Evolutionary conservation across 305 asterid species (phyloP).

Genomic region (Lippia alba): DNA sequence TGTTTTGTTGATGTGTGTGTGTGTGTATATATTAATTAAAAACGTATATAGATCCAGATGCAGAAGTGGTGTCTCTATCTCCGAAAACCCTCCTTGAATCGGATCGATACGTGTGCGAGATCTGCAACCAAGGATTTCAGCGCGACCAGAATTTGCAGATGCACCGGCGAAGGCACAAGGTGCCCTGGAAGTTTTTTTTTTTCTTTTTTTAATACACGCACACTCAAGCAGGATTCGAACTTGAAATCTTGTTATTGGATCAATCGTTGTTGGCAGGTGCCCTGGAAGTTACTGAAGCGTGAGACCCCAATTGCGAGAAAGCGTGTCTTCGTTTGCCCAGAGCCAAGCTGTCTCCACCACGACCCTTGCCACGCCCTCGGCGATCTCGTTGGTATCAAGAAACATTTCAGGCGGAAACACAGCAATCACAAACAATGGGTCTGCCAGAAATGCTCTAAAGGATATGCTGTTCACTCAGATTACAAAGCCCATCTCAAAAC

Average conservation of each 20-base stretch:
- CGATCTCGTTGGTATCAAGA: constrained; percentile 78
- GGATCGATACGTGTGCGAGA: constrained; percentile 92
- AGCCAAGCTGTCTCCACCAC: constrained; percentile 75
- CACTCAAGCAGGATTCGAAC: no score
- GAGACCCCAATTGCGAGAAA: constrained; percentile 53
- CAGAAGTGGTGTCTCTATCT: constrained; percentile 81
- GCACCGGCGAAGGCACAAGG: constrained; percentile 87
- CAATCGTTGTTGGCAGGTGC: no score
- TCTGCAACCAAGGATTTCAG: constrained; percentile 92
- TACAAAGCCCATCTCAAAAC: constrained; percentile 76
- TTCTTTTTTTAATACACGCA: no score
- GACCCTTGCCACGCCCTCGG: constrained; percentile 77
- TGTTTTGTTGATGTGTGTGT: no score
- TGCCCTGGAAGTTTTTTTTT: constrained; percentile 95
- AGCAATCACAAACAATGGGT: constrained; percentile 72
- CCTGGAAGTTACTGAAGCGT: constrained; percentile 86
- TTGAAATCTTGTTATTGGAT: no score
- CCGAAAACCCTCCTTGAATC: constrained; percentile 86
- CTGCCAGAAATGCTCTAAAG: constrained; percentile 66
- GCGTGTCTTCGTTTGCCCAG: constrained; percentile 77
- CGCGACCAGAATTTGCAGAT: constrained; percentile 94
- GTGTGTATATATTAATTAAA: no score
- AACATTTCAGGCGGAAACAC: constrained; percentile 69
- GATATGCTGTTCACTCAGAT: constrained; percentile 75
- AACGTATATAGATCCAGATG: constrained; percentile 71